These are phyloP conservation scores for Friedmanniomyces simplex DNA, from an alignment of 495 filamentous ascomycete genomes.

Conservation along the genomic window DNA sequence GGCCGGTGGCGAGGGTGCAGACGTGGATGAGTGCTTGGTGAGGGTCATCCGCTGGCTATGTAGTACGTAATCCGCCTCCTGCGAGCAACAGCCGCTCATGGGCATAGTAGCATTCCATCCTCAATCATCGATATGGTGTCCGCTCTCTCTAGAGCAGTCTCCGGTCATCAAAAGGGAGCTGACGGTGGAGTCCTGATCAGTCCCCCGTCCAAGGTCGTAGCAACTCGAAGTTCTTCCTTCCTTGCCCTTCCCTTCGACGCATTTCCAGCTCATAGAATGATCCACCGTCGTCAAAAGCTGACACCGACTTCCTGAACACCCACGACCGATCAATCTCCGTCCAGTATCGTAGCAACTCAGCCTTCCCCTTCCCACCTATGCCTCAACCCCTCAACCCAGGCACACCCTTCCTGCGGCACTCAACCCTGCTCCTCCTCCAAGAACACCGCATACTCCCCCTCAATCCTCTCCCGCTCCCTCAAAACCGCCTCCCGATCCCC, in stretches of 20 bases:
- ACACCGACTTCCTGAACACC: no score
- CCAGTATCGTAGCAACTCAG: background rate
- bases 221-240: no score
- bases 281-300: no score
- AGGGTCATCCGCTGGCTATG: no score
- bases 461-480: conserved; percentile 4
- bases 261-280: no score
- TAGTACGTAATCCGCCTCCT: background rate
- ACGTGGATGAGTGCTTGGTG: background rate
- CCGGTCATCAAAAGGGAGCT: background rate
- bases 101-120: background rate
- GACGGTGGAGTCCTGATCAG: no score
- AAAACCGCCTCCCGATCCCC: background rate
- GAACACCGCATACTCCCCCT: conserved; percentile 16
- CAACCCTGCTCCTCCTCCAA: background rate
- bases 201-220: no score
- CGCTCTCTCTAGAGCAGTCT: background rate
- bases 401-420: background rate
- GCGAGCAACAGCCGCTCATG: background rate
- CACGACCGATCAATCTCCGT: no score
- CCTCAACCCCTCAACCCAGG: background rate
- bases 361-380: background rate
- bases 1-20: background rate
- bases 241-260: no score
- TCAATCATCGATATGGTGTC: background rate